Evolutionary conservation across 140 eudicot species (phyloP), one percentile per base, ranked within the genome.

Genomic region (Flaveria floridana): DNA sequence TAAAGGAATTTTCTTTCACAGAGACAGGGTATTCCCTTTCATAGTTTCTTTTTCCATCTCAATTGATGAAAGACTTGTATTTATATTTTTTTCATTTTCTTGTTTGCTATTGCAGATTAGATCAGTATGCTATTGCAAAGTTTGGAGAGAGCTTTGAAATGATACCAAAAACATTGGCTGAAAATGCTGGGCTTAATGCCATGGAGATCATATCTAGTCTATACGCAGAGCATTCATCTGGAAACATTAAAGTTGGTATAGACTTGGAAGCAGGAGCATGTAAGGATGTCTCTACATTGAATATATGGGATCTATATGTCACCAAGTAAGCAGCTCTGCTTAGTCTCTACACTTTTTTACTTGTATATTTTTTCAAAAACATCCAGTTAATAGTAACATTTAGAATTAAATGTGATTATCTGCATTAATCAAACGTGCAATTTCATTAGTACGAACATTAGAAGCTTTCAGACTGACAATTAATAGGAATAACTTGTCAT

Each of bases 81-180:
- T 73, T 67, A 34, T 0, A 34, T 5, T 34, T 34, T 34, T 34
- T 34, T 34, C 15, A 0, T 20, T 12, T 7, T 71, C 15, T 56
- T 70, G 4, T 73, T 23, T 0, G 37, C 14, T 41, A 2, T 62
- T 79, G 78, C 95, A 92, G 98, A 79, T 78, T 92, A 82, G 96
- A 92, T 84, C 93, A 92, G 82, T 92, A 89, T 82, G 98, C 98
- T 44, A 86, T 92, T 59, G 92, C 89, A 53, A 92, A 92, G 77
- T 92, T 92, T 72, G 98, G 93, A 0, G 96, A 92, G 79, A 76
- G 96, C 80, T 89, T 92, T 86, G 98, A 92, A 83, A 92, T 92
- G 98, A 58, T 89, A 64, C 98, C 98, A 7, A 92, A 86, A 81
- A 92, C 96, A 5, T 84, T 92, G 52, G 90, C 98, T 58, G 98